Evolutionary conservation across 441 rosid genomes (phyloP).

Genomic region (Biscutella laevigata): DNA sequence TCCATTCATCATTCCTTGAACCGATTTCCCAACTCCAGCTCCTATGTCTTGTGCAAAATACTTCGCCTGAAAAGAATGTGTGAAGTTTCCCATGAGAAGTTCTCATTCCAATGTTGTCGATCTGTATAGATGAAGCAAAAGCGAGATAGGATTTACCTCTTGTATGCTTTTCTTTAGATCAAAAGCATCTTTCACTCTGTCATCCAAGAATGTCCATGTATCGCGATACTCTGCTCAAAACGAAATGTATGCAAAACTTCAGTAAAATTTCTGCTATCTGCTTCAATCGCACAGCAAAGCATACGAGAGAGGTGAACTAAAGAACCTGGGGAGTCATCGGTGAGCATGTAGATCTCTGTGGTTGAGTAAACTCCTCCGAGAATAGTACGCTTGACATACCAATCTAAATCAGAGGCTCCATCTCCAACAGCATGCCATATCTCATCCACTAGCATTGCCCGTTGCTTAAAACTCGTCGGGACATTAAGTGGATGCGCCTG

Average conservation of each 20-base stretch:
- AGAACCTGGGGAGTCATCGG: constrained; percentile 82
- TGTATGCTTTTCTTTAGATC: constrained; percentile 71
- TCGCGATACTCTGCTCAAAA: constrained; percentile 48
- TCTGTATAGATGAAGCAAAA: not conserved
- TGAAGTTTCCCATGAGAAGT: not conserved
- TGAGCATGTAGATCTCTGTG: constrained; percentile 85
- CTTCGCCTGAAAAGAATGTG: constrained; percentile 50
- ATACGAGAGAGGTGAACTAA: not conserved
- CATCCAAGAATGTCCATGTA: constrained; percentile 73
- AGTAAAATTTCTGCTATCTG: not conserved
- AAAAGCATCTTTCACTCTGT: constrained; percentile 76
- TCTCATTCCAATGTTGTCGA: not conserved
- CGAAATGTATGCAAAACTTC: not conserved
- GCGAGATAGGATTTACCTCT: constrained; percentile 43
- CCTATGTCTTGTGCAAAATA: constrained; percentile 85
- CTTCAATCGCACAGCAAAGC: not conserved
- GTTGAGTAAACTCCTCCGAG: constrained; percentile 94
- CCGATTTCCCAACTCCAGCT: constrained; percentile 76
- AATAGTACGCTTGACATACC: constrained; percentile 80
- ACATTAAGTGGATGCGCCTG: constrained; percentile 82
- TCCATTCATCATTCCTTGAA: constrained; percentile 62
- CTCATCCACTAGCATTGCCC: constrained; percentile 77
- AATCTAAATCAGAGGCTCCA: constrained; percentile 61
- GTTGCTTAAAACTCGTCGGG: constrained; percentile 74
- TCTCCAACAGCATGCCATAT: constrained; percentile 75